Percentiles rank a stretch among this genome's conserved stretches.
These are phyloP conservation scores for Handroanthus guayacan DNA, from an alignment of 257 asterid genomes.

Conservation along the genomic window DNA sequence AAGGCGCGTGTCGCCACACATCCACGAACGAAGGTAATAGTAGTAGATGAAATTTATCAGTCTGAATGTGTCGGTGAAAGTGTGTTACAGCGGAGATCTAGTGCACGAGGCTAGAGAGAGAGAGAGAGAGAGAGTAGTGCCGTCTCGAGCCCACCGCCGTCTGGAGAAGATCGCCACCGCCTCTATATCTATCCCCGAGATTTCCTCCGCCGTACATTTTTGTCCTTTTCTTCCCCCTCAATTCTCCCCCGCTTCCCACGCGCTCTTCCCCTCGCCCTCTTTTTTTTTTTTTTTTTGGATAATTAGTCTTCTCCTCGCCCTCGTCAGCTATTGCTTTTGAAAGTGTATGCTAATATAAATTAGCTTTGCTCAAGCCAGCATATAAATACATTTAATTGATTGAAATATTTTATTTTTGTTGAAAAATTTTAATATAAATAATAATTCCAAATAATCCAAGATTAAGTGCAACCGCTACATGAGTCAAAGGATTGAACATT, in stretches of 20 bases:
- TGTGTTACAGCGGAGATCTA: conserved; percentile 50
- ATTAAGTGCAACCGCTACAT: no score
- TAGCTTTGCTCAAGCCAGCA: no score
- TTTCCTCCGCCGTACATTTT: conserved; percentile 51
- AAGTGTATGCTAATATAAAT: no score
- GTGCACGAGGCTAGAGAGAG: conserved; percentile 49
- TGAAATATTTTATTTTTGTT: no score
- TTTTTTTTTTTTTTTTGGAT: no score
- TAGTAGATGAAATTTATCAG: not conserved
- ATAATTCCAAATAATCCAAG: no score
- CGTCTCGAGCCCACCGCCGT: conserved; percentile 58
- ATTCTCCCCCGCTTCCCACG: conserved; percentile 35
- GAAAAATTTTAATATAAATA: no score
- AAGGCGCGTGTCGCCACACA: conserved; percentile 9
- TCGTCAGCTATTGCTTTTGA: no score
- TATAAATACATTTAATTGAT: no score
- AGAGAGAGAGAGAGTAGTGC: conserved; percentile 32
- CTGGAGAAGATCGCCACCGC: conserved; percentile 21
- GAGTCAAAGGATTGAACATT: no score
- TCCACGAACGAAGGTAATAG: not conserved
- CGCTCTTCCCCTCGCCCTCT: conserved; percentile 5
- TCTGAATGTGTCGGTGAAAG: conserved; percentile 18
- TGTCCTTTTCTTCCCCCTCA: conserved; percentile 40
- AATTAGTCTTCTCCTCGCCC: no score
- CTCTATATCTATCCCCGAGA: conserved; percentile 48